A percentile compares a stretch with the other conserved stretches of the same genome.
These are phyloP conservation scores for Claviceps sp. DNA, from an alignment of 2,329 filamentous ascomycete species.

Conservation along the genomic window DNA sequence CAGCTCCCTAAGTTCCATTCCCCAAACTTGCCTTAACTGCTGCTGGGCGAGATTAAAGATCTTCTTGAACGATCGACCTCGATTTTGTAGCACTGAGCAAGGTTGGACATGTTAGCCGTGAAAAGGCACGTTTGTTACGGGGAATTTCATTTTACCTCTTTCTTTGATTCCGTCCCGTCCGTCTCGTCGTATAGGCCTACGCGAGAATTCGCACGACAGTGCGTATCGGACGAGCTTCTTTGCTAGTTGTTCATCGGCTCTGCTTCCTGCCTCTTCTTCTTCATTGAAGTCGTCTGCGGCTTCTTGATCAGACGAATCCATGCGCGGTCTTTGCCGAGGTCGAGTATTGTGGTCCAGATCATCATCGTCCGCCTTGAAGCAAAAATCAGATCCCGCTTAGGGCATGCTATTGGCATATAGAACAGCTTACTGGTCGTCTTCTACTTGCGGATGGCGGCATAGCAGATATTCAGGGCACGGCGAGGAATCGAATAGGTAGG, in stretches of 20 bases:
- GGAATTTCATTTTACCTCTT: constrained; percentile 31
- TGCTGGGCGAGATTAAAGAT: constrained; percentile 69
- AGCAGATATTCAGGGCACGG: neutral
- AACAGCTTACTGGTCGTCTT: constrained; percentile 18
- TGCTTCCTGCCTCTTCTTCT: constrained; percentile 19
- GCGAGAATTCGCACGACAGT: constrained; percentile 50
- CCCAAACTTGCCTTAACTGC: constrained; percentile 59
- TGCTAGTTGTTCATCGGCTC: constrained; percentile 37
- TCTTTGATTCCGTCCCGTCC: constrained; percentile 50
- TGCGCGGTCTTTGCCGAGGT: constrained; percentile 18
- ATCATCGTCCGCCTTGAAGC: constrained; percentile 14
- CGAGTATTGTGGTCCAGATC: constrained; percentile 20
- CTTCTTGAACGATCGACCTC: constrained; percentile 55
- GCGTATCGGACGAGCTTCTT: constrained; percentile 59
- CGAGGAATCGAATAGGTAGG: neutral
- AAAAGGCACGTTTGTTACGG: neutral
- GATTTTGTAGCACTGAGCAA: constrained; percentile 52
- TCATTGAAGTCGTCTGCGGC: constrained; percentile 19
- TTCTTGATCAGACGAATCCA: constrained; percentile 18
- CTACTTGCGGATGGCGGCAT: constrained; percentile 22
- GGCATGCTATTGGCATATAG: neutral
- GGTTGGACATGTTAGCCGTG: neutral
- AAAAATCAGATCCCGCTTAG: neutral
- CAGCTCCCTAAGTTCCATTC: constrained; percentile 85
- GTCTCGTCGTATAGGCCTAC: constrained; percentile 44